Conservation (phyloP, 2,329 filamentous ascomycete genomes). For the Exophiala viscosa region DNA sequence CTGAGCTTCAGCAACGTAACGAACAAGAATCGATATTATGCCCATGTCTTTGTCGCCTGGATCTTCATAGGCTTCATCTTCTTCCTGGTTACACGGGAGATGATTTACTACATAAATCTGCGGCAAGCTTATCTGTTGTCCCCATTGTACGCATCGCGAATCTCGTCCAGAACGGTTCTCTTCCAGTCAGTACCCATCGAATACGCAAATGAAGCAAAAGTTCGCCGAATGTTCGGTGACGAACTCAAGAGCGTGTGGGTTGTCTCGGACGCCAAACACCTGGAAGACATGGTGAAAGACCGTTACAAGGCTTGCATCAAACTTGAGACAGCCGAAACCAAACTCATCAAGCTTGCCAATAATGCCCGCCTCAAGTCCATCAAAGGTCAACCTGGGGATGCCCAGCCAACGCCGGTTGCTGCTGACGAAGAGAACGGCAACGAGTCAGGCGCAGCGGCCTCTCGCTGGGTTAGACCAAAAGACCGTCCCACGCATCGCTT, state of each 20-base stretch:
- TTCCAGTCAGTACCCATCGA: conserved; percentile 77
- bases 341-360: conserved; percentile 76
- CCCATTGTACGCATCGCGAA: conserved; percentile 74
- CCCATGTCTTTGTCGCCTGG: conserved; percentile 76
- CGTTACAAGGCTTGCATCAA: conserved; percentile 75
- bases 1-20: conserved; percentile 75
- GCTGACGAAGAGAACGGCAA: conserved; percentile 54
- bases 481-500: conserved; percentile 73
- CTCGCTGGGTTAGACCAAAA: conserved; percentile 69
- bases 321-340: conserved; percentile 81
- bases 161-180: conserved; percentile 86
- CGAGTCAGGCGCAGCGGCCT: conserved; percentile 67
- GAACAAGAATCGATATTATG: conserved; percentile 68
- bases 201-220: conserved; percentile 71
- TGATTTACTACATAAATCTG: conserved; percentile 86
- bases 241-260: conserved; percentile 84
- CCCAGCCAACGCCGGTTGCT: conserved; percentile 32
- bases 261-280: conserved; percentile 67
- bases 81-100: conserved; percentile 81
- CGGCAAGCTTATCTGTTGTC: conserved; percentile 89
- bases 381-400: conserved; percentile 53
- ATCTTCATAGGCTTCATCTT: conserved; percentile 83
- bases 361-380: conserved; percentile 63
- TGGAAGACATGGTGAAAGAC: conserved; percentile 77
- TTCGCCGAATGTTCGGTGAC: conserved; percentile 77